Evolutionary conservation across 2,329 filamentous ascomycete species (phyloP).

Genomic region (Aspergillus pseudoviridinutans): DNA sequence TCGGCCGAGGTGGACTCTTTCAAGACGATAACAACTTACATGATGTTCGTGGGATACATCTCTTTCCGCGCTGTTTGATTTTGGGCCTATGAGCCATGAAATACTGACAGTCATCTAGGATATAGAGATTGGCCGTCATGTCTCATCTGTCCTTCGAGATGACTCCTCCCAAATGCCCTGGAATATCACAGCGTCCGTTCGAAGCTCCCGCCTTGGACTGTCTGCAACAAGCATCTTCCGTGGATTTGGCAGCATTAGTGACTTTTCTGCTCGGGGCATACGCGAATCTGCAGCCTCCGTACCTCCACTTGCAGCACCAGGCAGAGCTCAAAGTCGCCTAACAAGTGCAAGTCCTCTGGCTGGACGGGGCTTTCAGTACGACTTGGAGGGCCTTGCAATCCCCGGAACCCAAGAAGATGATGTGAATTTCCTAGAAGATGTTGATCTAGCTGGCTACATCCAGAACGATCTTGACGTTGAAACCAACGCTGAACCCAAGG

Average conservation of each 20-base stretch:
- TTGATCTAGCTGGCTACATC: constrained; percentile 31
- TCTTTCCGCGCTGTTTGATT: neutral
- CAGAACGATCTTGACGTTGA: constrained; percentile 29
- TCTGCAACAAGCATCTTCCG: constrained; percentile 27
- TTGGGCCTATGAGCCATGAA: too few relatives aligned
- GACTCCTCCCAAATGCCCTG: constrained; percentile 65
- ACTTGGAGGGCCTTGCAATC: constrained; percentile 22
- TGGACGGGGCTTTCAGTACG: constrained; percentile 43
- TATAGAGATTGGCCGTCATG: constrained; percentile 68
- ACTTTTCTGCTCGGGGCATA: constrained; percentile 25
- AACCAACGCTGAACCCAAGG: constrained; percentile 5
- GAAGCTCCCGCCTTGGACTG: constrained; percentile 49
- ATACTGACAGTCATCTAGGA: constrained; percentile 31
- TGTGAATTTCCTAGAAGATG: constrained; percentile 18
- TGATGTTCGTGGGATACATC: constrained; percentile 21
- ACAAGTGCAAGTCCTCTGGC: constrained; percentile 60
- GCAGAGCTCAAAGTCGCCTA: constrained; percentile 49
- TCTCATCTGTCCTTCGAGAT: constrained; percentile 62
- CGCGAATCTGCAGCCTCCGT: constrained; percentile 16
- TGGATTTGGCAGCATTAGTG: constrained; percentile 34
- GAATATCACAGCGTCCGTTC: constrained; percentile 57
- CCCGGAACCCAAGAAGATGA: constrained; percentile 20
- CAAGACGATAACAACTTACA: constrained; percentile 36
- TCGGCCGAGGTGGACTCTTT: constrained; percentile 27
- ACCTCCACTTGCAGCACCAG: constrained; percentile 23